Evolutionary conservation across 805 yeast species (phyloP), one percentile per base, ranked within the genome.

Genomic region (Candida anglica): DNA sequence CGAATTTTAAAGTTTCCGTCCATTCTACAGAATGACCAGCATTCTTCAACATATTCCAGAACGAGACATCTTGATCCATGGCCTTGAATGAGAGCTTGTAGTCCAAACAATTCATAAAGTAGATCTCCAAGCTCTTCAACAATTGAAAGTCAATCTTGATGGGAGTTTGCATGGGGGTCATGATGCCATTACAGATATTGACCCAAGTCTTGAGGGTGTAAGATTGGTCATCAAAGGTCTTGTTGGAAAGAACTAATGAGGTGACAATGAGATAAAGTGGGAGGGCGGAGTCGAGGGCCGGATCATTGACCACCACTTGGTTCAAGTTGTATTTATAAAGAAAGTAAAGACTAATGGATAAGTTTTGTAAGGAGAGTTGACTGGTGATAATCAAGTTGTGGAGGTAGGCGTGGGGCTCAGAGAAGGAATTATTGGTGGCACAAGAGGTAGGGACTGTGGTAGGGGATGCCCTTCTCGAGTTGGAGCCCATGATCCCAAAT

Each of bases 151-250:
- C 53, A 5, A 52, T 30, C 19, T 41, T 40, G 6, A 46, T 26
- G 14, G 16, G 6, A 17, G 32, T 14, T 26, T 31, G 28, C 32
- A 20, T 22, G 36, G 36, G 19, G 18, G 41, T 36, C 21, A 42
- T 43, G 20, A 47, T 46, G 31, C 38, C 46, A 10, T 39, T 38
- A 15, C 44, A 41, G 9, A 53, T 44, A 38, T 45, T 52, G 8
- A 69, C 53, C 79, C 79, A 69, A 16, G 78, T 73, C 41, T 71
- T 71, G 43, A 69, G 54, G 2, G 77, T 70, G 40, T 70, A 73
- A 27, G 70, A 63, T 33, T 68, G 74, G 42, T 73, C 79, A 46
- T 73, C 74, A 38, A 53, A 59, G 15, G 67, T 53, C 48, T 73
- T 73, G 48, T 73, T 60, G 19, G 63, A 47, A 17, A 60, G 47